Conservation (phyloP, 176 grass and related monocot genomes). For the Poa annua region DNA sequence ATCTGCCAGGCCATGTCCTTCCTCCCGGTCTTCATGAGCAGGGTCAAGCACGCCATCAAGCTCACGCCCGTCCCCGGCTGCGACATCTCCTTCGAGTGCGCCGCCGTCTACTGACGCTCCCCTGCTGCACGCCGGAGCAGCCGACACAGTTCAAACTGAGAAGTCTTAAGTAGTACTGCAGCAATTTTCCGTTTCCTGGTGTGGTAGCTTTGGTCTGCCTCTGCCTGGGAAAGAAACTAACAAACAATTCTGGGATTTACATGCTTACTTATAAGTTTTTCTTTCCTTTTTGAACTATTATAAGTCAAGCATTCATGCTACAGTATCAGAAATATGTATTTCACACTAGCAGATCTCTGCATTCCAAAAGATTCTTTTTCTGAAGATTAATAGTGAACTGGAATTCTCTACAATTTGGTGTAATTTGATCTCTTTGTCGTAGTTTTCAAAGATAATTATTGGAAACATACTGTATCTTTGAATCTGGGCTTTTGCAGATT, state of each 20-base stretch:
- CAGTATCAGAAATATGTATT: neutral
- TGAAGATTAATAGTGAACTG: neutral
- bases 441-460: neutral
- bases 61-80: conserved; percentile 64
- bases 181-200: conserved; percentile 28
- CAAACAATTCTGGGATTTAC: neutral
- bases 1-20: conserved; percentile 70
- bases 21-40: conserved; percentile 76
- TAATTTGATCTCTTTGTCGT: neutral
- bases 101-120: conserved; percentile 34
- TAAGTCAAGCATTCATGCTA: neutral
- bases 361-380: neutral
- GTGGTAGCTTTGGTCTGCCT: neutral
- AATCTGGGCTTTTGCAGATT: no score
- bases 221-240: neutral
- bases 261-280: neutral
- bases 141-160: neutral
- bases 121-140: neutral
- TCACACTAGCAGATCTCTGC: neutral
- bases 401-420: neutral
- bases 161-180: neutral
- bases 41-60: conserved; percentile 68
- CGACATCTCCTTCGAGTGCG: conserved; percentile 70
- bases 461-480: neutral
- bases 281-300: neutral